phyloP scores from a whole-genome alignment of 441 rosid genomes.

The Brassica hybrid region DNA sequence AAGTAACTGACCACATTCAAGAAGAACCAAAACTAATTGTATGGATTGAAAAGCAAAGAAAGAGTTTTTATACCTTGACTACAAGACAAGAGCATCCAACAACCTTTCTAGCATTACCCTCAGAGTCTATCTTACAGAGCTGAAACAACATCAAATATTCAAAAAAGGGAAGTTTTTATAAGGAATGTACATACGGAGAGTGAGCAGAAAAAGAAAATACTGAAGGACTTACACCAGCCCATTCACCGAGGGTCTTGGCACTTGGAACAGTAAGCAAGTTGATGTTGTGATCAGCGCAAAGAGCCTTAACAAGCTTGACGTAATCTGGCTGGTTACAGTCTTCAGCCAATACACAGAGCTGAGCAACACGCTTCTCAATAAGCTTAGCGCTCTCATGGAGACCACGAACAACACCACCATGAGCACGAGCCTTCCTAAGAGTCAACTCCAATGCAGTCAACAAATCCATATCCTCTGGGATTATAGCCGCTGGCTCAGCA shows the following conservation, averaged over 20 bases:
- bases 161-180: too few species aligned
- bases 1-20: background rate
- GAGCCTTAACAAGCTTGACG: slow-evolving; percentile 82
- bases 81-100: too few species aligned
- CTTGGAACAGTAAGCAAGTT: too few species aligned
- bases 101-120: too few species aligned
- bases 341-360: slow-evolving; percentile 85
- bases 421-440: slow-evolving; percentile 75
- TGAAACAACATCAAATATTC: too few species aligned
- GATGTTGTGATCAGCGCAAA: too few species aligned
- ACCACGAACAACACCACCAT: slow-evolving; percentile 86
- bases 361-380: slow-evolving; percentile 81
- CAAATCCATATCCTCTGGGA: slow-evolving; percentile 78
- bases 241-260: too few species aligned
- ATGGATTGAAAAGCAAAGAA: background rate
- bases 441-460: slow-evolving; percentile 80
- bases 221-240: too few species aligned
- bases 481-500: slow-evolving; percentile 57
- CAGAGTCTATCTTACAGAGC: too few species aligned
- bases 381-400: slow-evolving; percentile 86
- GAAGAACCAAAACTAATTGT: background rate
- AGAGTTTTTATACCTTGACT: slow-evolving; percentile 42
- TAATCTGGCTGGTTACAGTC: slow-evolving; percentile 94
- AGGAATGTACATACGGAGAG: too few species aligned
- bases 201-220: too few species aligned